Conservation (phyloP, 495 filamentous ascomycete species). For the Corynascus novoguineensis region DNA sequence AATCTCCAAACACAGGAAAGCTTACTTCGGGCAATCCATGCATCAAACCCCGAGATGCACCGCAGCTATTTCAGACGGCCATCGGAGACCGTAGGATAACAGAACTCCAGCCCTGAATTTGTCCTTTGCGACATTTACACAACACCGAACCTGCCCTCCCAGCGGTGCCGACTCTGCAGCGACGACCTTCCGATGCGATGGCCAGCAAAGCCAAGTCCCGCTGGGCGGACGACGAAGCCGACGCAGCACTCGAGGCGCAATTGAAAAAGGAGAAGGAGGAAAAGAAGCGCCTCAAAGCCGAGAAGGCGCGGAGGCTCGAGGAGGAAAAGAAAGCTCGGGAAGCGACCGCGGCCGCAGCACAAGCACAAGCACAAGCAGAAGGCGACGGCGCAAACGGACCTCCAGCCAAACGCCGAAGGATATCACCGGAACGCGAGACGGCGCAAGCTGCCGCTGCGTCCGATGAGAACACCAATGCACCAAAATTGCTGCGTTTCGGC, state of each 20-base stretch:
- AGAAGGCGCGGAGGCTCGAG: constrained; percentile 71
- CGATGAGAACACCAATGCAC: constrained; percentile 15
- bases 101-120: background rate
- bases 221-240: constrained; percentile 80
- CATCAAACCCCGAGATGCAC: background rate
- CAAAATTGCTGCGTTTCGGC: constrained; percentile 65
- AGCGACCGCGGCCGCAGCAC: constrained; percentile 24
- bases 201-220: constrained; percentile 64
- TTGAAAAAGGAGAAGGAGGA: constrained; percentile 83
- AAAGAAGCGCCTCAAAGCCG: constrained; percentile 79
- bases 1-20: constrained; percentile 23
- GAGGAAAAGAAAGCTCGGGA: constrained; percentile 45
- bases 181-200: constrained; percentile 42
- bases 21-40: background rate
- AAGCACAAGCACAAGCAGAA: constrained; percentile 13
- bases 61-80: background rate
- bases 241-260: constrained; percentile 63
- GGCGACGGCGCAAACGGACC: constrained; percentile 33
- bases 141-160: too few relatives aligned
- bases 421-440: constrained; percentile 39
- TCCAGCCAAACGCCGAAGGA: constrained; percentile 52
- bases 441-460: constrained; percentile 1
- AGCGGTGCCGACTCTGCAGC: background rate
- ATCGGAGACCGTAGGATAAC: too few relatives aligned
- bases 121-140: background rate